phyloP scores from a whole-genome alignment of 768 basidiomycete genomes.

The Stropharia rugosoannulata region DNA sequence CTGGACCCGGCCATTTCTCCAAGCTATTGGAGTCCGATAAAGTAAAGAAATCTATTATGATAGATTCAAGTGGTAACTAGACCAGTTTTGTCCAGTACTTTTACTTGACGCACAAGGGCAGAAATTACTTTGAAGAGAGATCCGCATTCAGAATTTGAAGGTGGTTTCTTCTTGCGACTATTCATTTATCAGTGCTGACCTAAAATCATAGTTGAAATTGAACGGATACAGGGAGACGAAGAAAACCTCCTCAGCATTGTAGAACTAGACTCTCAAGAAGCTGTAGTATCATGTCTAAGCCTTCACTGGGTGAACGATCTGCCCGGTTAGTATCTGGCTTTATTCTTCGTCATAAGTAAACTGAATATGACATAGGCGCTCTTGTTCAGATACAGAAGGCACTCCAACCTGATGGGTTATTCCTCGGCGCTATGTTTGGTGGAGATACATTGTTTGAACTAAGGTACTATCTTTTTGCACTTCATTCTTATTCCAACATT shows the following conservation, averaged over 20 bases:
- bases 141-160: constrained; percentile 75
- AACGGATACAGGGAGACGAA: constrained; percentile 81
- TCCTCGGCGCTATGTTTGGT: constrained; percentile 92
- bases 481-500: background rate
- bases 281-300: constrained; percentile 86
- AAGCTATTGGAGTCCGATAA: constrained; percentile 72
- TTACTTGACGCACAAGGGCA: constrained; percentile 28
- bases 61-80: constrained; percentile 80
- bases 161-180: constrained; percentile 36
- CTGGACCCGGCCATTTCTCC: constrained; percentile 91
- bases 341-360: background rate
- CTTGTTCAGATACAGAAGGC: constrained; percentile 86
- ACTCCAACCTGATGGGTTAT: constrained; percentile 88
- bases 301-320: constrained; percentile 99
- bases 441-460: constrained; percentile 97
- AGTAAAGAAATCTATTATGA: constrained; percentile 73
- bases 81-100: background rate
- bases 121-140: constrained; percentile 76
- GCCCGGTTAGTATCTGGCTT: constrained; percentile 57
- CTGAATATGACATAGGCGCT: constrained; percentile 47
- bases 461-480: constrained; percentile 39
- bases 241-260: constrained; percentile 72
- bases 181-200: constrained; percentile 3
- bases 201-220: constrained; percentile 60
- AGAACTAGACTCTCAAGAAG: constrained; percentile 79